Evolutionary conservation across 805 yeast genomes (phyloP), one percentile per base, ranked within the genome.

Genomic region (Candida tammaniensis): DNA sequence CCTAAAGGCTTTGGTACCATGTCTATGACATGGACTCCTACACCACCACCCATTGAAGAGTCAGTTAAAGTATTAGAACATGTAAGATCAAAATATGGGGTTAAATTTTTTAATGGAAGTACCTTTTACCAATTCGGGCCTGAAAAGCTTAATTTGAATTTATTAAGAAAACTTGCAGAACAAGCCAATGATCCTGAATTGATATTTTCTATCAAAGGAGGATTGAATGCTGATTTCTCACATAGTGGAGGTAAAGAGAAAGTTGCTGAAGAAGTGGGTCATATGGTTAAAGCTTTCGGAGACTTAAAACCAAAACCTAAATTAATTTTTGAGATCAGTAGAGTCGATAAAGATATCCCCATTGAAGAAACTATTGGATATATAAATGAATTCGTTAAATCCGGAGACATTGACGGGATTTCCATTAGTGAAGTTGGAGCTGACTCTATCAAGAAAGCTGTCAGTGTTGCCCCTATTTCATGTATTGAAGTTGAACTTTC

Each of bases 401-500:
- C 64, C 8, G 94, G 94, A 12, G 68, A 62, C 27, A 70, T 87
- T 46, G 79, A 78, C 31, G 88, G 82, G 16, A 70, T 82, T 33
- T 81, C 95, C 1, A 61, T 88, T 29, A 78, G 87, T 31, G 97
- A 88, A 59, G 85, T 80, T 12, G 68, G 75, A 14, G 81, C 76
- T 4, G 69, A 65, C 0, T 75, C 89, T 10, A 72, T 89, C 36
- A 54, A 58, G 14, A 74, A 74, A 40, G 89, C 93, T 3, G 57
- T 64, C 22, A 57, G 65, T 25, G 72, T 76, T 3, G 67, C 69
- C 38, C 82, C 80, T 25, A 69, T 86, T 36, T 67, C 77, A 3
- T 77, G 77, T 45, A 84, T 82, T 27, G 96, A 88, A 61, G 69
- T 83, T 27, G 97, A 88, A 59, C 72, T 80, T 40, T 85, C 95